Base-by-base conservation (phyloP, 495 filamentous ascomycete species). In the Penicillium simplicissimum region DNA sequence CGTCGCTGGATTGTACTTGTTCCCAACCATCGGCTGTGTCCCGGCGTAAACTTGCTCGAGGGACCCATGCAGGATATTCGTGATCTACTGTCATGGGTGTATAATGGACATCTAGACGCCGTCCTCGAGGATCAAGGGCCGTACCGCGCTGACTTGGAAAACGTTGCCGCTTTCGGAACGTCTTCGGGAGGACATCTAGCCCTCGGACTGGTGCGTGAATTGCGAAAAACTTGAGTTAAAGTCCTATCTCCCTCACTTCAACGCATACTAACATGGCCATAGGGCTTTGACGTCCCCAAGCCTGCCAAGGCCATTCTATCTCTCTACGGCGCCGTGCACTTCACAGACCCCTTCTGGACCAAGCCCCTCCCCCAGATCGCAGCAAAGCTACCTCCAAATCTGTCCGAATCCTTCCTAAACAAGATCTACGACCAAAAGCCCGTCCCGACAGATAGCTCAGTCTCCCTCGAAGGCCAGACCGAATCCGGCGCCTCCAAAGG, bases 281-380 rank as follows among this genome's bases (percentile, higher is more conserved):
- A 77, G 75, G 75, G 70, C 28, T 76, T 67, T 48, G 58, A 72
- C 45, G 59, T 64, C 11, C 60, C 64, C 35, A 69, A 64, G 17
- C 63, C 65, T 15, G 57, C 63, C 2, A 53, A 59, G 15, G 74
- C 75, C 36, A 76, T 78, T 31, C 69, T 78, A 28, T 66, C 70
- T 17, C 66, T 78, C 52, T 78, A 76, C 55, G 75, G 73, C 57
- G 63, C 75, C 13, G 71, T 70, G 0, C 63, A 75, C 59, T 76
- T 78, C 62, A 66, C 65, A 8, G 59, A 75, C 17, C 65, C 73
- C 17, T 68, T 92, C 36, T 87, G 81, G 76, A 77, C 81, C 23
- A 77, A 85, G 10, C 90, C 89, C 0, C 76, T 96, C 19, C 90
- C 91, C 1, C 80, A 81, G 48, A 88, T 93, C 68, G 72, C 73